These are phyloP conservation scores for Linnemannia exigua DNA, from an alignment of 192 early-diverging fungal genomes.

Conservation along the genomic window DNA sequence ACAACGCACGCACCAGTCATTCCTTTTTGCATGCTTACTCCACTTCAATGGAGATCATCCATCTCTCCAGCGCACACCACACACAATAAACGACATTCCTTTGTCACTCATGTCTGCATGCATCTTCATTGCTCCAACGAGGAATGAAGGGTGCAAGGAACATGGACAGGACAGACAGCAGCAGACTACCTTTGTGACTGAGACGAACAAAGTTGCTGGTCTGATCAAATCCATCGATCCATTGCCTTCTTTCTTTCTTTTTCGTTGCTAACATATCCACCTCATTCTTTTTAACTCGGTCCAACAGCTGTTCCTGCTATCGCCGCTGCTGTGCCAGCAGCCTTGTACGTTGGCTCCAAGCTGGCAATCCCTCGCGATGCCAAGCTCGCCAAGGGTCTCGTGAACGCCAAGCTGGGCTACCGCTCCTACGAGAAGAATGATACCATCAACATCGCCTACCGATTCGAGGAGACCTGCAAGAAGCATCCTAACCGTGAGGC, in stretches of 20 bases:
- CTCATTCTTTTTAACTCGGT: background rate
- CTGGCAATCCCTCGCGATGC: conserved; percentile 57
- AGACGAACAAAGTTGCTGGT: background rate
- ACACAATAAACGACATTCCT: too few species aligned
- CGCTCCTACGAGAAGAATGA: conserved; percentile 58
- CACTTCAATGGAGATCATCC: too few species aligned
- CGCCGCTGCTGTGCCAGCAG: conserved; percentile 55
- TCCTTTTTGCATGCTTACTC: too few species aligned
- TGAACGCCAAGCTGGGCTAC: conserved; percentile 46
- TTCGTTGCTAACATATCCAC: background rate
- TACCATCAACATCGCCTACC: conserved; percentile 60
- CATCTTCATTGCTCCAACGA: too few species aligned
- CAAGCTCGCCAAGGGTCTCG: conserved; percentile 51
- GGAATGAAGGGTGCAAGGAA: background rate
- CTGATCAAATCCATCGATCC: background rate
- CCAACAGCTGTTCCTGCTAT: conserved; percentile 22
- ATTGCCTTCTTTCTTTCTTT: background rate
- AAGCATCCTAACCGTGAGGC: conserved; percentile 58
- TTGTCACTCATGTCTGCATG: too few species aligned
- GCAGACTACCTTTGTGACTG: background rate
- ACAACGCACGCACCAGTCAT: too few species aligned
- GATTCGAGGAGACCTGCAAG: conserved; percentile 60
- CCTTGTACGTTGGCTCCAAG: conserved; percentile 63
- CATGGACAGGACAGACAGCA: background rate
- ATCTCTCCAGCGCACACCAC: too few species aligned